A percentile compares a stretch with the other conserved stretches of the same genome.
These are phyloP conservation scores for Leccinum broughii DNA, from an alignment of 768 basidiomycete genomes.

Conservation along the genomic window DNA sequence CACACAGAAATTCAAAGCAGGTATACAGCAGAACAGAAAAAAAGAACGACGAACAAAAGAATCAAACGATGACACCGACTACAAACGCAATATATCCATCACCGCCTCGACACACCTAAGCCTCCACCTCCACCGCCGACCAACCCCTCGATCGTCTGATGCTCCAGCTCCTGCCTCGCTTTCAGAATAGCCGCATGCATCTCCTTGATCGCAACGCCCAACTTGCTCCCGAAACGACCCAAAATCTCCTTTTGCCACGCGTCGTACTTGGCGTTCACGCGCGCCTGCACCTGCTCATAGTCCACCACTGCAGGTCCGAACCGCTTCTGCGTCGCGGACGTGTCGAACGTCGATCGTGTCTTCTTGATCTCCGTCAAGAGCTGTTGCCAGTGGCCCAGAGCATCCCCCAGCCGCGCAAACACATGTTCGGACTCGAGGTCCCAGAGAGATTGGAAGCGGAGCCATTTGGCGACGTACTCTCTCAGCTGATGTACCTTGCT, in stretches of 20 bases:
- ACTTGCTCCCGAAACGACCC: constrained; percentile 87
- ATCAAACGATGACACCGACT: background rate
- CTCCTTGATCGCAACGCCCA: constrained; percentile 96
- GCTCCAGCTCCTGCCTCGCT: constrained; percentile 93
- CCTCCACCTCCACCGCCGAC: constrained; percentile 43
- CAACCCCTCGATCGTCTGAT: constrained; percentile 92
- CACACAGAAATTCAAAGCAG: too few relatives aligned
- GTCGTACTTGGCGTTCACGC: constrained; percentile 99
- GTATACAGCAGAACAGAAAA: too few relatives aligned
- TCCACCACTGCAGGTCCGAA: constrained; percentile 95
- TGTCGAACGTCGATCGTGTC: constrained; percentile 94
- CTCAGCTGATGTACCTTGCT: constrained; percentile 82
- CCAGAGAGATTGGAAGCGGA: constrained; percentile 99
- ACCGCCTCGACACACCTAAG: background rate
- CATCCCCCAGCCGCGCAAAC: constrained; percentile 93
- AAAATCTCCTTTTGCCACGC: constrained; percentile 96
- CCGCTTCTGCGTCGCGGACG: constrained; percentile 86
- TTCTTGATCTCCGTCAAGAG: constrained; percentile 97
- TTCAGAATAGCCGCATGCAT: constrained; percentile 92
- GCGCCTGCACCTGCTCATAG: constrained; percentile 96
- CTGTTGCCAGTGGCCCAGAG: constrained; percentile 92
- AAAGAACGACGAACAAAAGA: background rate
- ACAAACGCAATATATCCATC: background rate
- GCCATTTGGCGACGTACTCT: constrained; percentile 95
- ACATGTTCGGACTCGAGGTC: constrained; percentile 97